Conservation (phyloP, 2,329 filamentous ascomycete genomes). For the Colletotrichum noveboracense region DNA sequence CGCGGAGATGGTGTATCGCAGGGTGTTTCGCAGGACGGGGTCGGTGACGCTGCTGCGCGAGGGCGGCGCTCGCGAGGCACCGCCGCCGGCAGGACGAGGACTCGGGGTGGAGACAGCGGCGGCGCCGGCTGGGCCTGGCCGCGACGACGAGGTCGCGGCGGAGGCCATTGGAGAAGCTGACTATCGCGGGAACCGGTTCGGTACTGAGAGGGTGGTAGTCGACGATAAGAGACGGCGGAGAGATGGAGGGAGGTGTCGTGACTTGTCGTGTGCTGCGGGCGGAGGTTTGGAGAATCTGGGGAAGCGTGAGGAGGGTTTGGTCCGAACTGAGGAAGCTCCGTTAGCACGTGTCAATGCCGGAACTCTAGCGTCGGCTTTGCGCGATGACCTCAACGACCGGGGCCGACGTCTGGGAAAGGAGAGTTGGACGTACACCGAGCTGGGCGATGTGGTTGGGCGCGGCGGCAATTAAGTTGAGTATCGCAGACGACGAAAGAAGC, state of each 20-base stretch:
- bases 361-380: background rate
- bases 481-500: background rate
- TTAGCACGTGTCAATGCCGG: constrained; percentile 16
- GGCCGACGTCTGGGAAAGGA: background rate
- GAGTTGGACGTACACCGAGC: background rate
- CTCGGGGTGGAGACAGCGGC: background rate
- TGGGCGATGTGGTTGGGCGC: background rate
- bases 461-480: background rate
- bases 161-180: constrained; percentile 3
- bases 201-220: background rate
- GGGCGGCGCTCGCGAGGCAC: constrained; percentile 7
- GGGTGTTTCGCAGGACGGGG: constrained; percentile 80
- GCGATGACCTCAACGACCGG: background rate
- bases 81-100: constrained; percentile 8
- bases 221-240: background rate
- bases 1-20: constrained; percentile 85
- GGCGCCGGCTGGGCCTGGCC: constrained; percentile 8
- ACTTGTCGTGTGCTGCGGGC: background rate
- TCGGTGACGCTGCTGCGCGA: constrained; percentile 45
- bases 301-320: background rate
- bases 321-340: constrained; percentile 6
- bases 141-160: constrained; percentile 19
- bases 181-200: background rate
- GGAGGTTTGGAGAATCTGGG: background rate
- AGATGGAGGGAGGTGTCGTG: background rate